Base-by-base conservation (phyloP, 495 filamentous ascomycete genomes). In the Aspergillus taichungensis region DNA sequence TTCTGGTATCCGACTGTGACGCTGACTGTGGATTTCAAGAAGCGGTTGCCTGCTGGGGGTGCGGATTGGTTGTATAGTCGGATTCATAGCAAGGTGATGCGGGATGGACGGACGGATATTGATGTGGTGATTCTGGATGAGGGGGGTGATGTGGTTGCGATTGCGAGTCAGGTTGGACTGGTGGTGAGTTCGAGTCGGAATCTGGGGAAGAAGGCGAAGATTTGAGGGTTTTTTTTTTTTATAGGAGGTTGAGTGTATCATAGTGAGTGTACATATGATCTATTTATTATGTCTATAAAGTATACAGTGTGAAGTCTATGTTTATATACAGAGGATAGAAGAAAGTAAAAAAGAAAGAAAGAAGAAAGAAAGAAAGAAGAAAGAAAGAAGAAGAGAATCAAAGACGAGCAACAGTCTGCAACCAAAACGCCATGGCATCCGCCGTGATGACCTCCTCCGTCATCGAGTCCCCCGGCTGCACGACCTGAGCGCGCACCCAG, bases 1-100 rank as follows among this genome's bases (percentile, higher is more conserved):
- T 74, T 73, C 53, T 91, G 88, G 88, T 91, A 89, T 64, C 87
- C 85, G 0, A 94, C 86, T 3, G 62, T 92, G 11, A 69, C 83
- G 13, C 61, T 88, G 60, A 80, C 79, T 49, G 47, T 87, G 24
- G 83, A 87, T 49, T 62, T 83, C 39, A 87, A 87, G 66, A 78
- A 76, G 52, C 53, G 61, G 11, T 60, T 87, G 37, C 80, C 80
- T 6, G 57, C 60, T 11, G 66, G 66, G 24, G 82, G 82, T 0
- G 75, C 74, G 33, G 72, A 83, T 50, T 87, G 83, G 83, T 54
- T 89, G 39, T 80, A 76, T 55, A 66, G 72, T 43, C 70, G 83
- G 31, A 61, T 80, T 7, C 62, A 70, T 31, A 69, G 72, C 0
- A 82, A 77, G 60, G 60, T 70, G 63, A 75, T 86, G 14, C 63